These are phyloP conservation scores for Colletotrichum theobromicola DNA, from an alignment of 2,329 filamentous ascomycete species.

Conservation along the genomic window DNA sequence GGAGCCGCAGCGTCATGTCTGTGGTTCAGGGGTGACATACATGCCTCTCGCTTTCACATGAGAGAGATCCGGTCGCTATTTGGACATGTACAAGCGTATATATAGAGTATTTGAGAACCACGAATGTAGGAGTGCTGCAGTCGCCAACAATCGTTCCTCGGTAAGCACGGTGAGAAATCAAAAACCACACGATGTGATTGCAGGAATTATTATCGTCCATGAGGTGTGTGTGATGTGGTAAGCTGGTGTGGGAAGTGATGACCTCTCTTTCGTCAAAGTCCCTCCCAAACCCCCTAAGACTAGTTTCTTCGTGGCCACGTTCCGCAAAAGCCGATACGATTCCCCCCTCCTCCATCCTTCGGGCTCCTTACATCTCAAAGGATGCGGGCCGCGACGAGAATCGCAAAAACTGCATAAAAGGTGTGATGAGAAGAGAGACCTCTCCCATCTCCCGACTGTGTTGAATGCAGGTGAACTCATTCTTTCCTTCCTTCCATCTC, in stretches of 20 bases:
- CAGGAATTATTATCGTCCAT: background rate
- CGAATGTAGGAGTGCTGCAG: background rate
- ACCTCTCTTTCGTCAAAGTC: background rate
- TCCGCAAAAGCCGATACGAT: background rate
- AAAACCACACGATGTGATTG: background rate
- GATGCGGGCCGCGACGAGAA: background rate
- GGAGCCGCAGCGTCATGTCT: background rate
- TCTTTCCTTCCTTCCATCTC: background rate
- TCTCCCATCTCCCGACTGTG: background rate
- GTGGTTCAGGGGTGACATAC: background rate
- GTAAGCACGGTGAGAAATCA: background rate
- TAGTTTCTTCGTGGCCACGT: background rate
- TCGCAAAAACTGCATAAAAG: background rate
- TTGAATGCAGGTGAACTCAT: background rate
- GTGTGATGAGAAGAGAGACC: background rate
- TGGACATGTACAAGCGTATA: background rate
- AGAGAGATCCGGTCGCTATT: background rate
- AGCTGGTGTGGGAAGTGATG: background rate
- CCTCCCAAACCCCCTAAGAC: background rate
- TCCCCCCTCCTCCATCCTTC: background rate
- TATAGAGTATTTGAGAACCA: background rate
- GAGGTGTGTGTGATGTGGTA: background rate
- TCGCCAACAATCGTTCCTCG: background rate
- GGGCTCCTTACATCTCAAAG: background rate
- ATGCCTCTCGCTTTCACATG: background rate